Evolutionary conservation across 148 eudicot species (phyloP), one percentile per base, ranked within the genome.

Genomic region (Rhododendron kiyosumense): DNA sequence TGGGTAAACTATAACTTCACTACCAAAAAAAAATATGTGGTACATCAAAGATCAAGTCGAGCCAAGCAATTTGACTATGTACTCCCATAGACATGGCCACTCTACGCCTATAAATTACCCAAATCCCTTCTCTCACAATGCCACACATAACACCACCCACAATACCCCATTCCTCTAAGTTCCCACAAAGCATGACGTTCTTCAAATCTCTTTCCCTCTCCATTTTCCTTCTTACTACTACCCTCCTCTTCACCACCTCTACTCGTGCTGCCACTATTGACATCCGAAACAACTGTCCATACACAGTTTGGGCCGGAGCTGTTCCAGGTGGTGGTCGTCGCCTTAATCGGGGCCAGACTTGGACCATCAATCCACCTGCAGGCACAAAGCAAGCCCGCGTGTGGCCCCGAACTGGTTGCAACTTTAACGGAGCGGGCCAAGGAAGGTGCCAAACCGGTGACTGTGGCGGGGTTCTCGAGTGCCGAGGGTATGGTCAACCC

Each of bases 361-460:
- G 76, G 76, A 71, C 38, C 38, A 30, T 71, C 76, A 71, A 71
- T 30, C 18, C 76, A 30, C 76, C 76, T 0, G 76, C 18, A 14
- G 76, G 76, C 38, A 71, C 76, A 30, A 14, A 90, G 0, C n/a
- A 17, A 74, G 93, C 89, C 43, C 92, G 94, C 2, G 90, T 94
- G 1, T 92, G 96, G 96, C 87, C 84, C 48, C 90, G 94, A 0
- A 94, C 96, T 1, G 83, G 84, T 0, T 94, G 94, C 90, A 89
- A 46, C 36, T 86, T 83, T 17, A 88, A 92, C 81, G 91, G 82
- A 1, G n/a, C 77, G 0, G 94, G 92, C 0, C 75, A 74, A 0
- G 92, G 92, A 43, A 59, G 38, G 3, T 93, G 96, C 41, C 61
- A 84, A 26, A 92, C 94, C 0, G 94, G 94, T 2, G 94, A 90